phyloP scores from a whole-genome alignment of 108 stramenopile genomes.

The Cyclotella choctawhatcheeana region DNA sequence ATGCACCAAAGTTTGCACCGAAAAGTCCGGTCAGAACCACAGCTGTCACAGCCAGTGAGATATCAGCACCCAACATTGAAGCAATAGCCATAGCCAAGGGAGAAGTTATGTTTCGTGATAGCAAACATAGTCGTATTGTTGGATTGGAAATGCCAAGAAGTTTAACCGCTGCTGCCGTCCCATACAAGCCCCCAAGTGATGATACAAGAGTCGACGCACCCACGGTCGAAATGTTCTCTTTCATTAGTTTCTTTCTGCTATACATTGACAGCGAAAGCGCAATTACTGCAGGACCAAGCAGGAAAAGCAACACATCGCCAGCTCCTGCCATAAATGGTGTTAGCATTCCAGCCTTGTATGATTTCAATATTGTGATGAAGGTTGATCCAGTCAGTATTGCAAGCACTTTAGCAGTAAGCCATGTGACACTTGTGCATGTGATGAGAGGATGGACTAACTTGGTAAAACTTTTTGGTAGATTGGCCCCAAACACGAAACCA shows the following conservation, averaged over 20 bases:
- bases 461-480: conserved; percentile 45
- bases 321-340: conserved; percentile 46
- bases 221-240: conserved; percentile 47
- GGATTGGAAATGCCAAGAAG: conserved; percentile 38
- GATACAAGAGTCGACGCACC: conserved; percentile 43
- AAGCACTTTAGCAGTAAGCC: conserved; percentile 40
- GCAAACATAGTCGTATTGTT: conserved; percentile 41
- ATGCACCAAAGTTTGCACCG: conserved; percentile 52
- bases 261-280: conserved; percentile 60
- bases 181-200: conserved; percentile 53
- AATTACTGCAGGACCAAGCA: conserved; percentile 60
- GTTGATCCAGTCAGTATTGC: conserved; percentile 48
- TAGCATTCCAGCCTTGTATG: conserved; percentile 51
- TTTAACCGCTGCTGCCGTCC: conserved; percentile 55
- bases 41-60: conserved; percentile 55
- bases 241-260: conserved; percentile 55
- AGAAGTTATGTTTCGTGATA: conserved; percentile 58
- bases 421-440: conserved; percentile 45
- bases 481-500: conserved; percentile 54
- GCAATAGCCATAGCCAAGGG: conserved; percentile 58
- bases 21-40: conserved; percentile 60
- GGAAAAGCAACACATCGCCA: conserved; percentile 67
- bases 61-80: conserved; percentile 54
- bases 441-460: conserved; percentile 62
- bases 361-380: conserved; percentile 43